These are phyloP conservation scores for Dendrobium nobile DNA, from an alignment of 106 monocot species.

Conservation along the genomic window DNA sequence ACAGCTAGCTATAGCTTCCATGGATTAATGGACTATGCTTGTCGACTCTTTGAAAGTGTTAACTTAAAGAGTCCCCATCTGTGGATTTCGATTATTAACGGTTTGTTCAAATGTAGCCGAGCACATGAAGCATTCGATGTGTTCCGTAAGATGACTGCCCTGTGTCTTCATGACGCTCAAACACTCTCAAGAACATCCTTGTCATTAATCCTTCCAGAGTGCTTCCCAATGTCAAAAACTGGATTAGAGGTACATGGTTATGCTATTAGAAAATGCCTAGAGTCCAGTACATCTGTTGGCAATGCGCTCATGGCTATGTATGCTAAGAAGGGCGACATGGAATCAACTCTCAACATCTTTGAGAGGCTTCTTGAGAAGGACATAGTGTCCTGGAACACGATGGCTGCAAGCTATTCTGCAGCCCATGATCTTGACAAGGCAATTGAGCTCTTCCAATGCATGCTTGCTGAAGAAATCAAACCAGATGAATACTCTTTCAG, in stretches of 20 bases:
- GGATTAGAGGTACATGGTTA: conserved; percentile 83
- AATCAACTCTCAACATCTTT: conserved; percentile 37
- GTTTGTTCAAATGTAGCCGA: conserved; percentile 27
- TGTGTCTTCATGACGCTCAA: conserved; percentile 17
- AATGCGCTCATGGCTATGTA: conserved; percentile 86
- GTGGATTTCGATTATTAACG: conserved; percentile 58
- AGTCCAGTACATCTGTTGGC: conserved; percentile 40
- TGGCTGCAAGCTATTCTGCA: conserved; percentile 32
- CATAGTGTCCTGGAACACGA: conserved; percentile 68
- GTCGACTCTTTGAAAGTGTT: conserved; percentile 25
- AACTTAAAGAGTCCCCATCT: conserved; percentile 26
- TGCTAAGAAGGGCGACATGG: conserved; percentile 29
- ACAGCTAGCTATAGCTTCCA: conserved; percentile 34
- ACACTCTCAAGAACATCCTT: conserved; percentile 41
- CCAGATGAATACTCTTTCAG: conserved; percentile 70
- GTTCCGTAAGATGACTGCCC: conserved; percentile 41
- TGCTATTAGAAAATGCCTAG: conserved; percentile 47
- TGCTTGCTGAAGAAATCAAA: conserved; percentile 34
- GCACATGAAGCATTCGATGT: conserved; percentile 30
- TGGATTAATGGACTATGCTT: conserved; percentile 35
- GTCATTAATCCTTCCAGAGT: conserved; percentile 47
- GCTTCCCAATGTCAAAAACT: conserved; percentile 16
- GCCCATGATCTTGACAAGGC: conserved; percentile 29
- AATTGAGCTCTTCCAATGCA: conserved; percentile 39
- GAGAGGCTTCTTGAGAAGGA: conserved; percentile 40